phyloP scores from a whole-genome alignment of 192 early-diverging fungal genomes.

The Linnemannia schmuckeri region DNA sequence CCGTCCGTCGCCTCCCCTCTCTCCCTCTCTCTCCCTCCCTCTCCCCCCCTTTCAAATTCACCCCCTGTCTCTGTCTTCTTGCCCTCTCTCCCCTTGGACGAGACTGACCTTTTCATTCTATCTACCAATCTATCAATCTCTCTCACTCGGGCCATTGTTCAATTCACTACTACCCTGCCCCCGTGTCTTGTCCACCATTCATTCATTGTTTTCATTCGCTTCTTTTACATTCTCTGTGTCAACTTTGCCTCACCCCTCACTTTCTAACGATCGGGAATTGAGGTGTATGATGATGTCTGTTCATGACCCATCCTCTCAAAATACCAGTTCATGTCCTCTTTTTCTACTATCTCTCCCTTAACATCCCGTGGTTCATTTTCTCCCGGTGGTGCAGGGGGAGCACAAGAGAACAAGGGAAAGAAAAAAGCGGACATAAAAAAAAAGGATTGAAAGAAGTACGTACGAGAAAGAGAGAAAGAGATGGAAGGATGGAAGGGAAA shows the following conservation, averaged over 20 bases:
- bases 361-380: neutral
- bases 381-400: too few species aligned
- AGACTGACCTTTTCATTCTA: neutral
- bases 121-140: neutral
- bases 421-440: too few species aligned
- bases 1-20: neutral
- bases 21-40: neutral
- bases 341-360: neutral
- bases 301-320: too few species aligned
- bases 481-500: too few species aligned
- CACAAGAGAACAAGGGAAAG: too few species aligned
- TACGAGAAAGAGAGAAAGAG: too few species aligned
- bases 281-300: neutral
- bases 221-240: neutral
- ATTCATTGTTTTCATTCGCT: neutral
- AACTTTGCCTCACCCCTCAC: neutral
- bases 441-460: too few species aligned
- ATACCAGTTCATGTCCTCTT: neutral
- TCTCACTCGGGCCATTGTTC: neutral
- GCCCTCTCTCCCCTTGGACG: neutral
- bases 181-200: neutral
- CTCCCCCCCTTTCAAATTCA: neutral
- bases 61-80: neutral
- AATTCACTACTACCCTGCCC: constrained; percentile 10
- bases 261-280: neutral